A percentile compares a stretch with the other conserved stretches of the same genome.
Evolutionary conservation across 78 protist genomes (phyloP).

Genomic region (Abeoforma whisleri): DNA sequence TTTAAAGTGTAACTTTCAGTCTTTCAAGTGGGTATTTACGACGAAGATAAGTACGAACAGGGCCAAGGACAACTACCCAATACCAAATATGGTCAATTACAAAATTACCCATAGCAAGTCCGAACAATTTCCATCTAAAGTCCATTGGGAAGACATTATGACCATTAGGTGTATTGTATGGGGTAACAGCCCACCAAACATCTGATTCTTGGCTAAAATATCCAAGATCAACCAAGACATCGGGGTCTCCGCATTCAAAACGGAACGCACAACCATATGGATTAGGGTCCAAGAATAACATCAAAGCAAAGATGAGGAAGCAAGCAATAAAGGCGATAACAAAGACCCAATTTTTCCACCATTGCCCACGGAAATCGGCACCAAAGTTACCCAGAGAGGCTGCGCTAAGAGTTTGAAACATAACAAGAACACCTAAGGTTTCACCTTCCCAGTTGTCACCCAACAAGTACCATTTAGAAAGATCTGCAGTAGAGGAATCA

Average conservation of each 20-base stretch:
- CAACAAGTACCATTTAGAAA: constrained; percentile 36
- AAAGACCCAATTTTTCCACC: constrained; percentile 15
- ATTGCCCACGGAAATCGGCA: neutral
- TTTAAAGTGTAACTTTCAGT: neutral
- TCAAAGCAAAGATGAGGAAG: neutral
- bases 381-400: neutral
- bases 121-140: neutral
- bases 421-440: neutral
- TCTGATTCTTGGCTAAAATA: constrained; percentile 1
- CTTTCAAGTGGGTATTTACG: neutral
- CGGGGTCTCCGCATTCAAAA: constrained; percentile 33
- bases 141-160: constrained; percentile 37
- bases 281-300: neutral
- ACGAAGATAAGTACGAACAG: neutral
- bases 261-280: neutral
- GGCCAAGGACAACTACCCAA: neutral
- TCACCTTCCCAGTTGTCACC: constrained; percentile 37
- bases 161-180: constrained; percentile 3
- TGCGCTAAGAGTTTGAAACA: neutral
- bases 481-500: neutral
- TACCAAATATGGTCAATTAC: neutral
- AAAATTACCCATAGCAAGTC: neutral
- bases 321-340: neutral
- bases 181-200: neutral
- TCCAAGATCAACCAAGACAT: neutral